phyloP scores from a whole-genome alignment of 2,329 filamentous ascomycete genomes.

The Falciphora oryzae region DNA sequence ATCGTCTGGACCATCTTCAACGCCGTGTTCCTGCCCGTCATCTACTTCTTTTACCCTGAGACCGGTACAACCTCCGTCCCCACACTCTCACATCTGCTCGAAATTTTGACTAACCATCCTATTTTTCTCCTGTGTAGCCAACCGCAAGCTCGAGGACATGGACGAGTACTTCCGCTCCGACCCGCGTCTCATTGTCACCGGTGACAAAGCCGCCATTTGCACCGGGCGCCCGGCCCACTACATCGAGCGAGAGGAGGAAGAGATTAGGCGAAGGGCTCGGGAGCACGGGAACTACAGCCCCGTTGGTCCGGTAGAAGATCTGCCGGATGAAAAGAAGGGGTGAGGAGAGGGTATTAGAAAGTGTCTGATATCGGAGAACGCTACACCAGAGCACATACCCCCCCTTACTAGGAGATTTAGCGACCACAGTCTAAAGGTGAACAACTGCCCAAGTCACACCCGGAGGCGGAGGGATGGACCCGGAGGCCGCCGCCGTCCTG shows the following conservation, averaged over 20 bases:
- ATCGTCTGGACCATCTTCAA: conserved; percentile 46
- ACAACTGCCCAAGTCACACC: too few species aligned
- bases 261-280: conserved; percentile 3
- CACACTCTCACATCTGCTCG: too few species aligned
- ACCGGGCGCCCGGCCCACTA: not conserved
- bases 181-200: not conserved
- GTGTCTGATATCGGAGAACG: too few species aligned
- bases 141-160: conserved; percentile 10
- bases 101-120: not conserved
- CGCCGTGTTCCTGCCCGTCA: conserved; percentile 38
- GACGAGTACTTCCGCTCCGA: conserved; percentile 1
- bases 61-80: conserved; percentile 20
- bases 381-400: too few species aligned
- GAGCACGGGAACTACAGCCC: too few species aligned
- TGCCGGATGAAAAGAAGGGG: too few species aligned
- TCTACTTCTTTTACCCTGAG: conserved; percentile 44
- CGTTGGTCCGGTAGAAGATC: too few species aligned
- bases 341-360: too few species aligned
- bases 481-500: too few species aligned
- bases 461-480: too few species aligned
- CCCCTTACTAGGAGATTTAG: too few species aligned
- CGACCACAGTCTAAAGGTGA: too few species aligned
- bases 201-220: not conserved
- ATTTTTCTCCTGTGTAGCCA: not conserved
- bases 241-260: not conserved